Percentiles rank a stretch among this genome's conserved stretches.
Evolutionary conservation across 495 filamentous ascomycete genomes (phyloP).

Genomic region (Penicillium pancosmium): DNA sequence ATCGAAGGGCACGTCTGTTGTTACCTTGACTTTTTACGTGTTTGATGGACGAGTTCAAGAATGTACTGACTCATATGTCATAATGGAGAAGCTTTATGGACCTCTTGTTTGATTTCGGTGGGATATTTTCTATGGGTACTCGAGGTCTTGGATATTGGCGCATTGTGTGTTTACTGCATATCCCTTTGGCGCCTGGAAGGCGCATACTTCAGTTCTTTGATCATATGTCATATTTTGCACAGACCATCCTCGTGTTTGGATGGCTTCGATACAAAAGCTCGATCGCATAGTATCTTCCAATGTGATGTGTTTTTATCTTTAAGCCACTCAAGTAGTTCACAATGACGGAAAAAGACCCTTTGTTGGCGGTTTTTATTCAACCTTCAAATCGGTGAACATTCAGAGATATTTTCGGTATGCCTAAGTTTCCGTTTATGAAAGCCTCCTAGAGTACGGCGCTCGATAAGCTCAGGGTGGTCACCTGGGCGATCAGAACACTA

Average conservation of each 20-base stretch:
- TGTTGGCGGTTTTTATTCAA: neutral
- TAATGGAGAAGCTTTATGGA: neutral
- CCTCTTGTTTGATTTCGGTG: neutral
- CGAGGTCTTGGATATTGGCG: conserved; percentile 10
- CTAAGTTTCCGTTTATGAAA: too few relatives aligned
- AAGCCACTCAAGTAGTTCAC: neutral
- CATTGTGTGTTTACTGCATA: conserved; percentile 19
- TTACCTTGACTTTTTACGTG: neutral
- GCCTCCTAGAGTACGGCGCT: too few relatives aligned
- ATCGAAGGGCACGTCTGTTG: neutral
- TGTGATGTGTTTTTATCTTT: conserved; percentile 4
- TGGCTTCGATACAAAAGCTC: conserved; percentile 33
- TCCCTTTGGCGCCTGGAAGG: conserved; percentile 21
- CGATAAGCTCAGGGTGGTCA: too few relatives aligned
- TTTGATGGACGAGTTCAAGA: neutral
- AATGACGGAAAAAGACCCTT: neutral
- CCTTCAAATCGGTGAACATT: too few relatives aligned
- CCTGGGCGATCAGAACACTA: too few relatives aligned
- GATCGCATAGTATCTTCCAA: conserved; percentile 17
- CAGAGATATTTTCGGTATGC: too few relatives aligned
- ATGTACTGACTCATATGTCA: neutral
- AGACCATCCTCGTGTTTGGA: conserved; percentile 17
- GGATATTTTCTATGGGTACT: neutral
- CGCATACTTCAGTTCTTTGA: conserved; percentile 11
- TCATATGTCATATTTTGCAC: conserved; percentile 16